A percentile compares a stretch with the other conserved stretches of the same genome.
Conservation (phyloP, 495 filamentous ascomycete species). For the Geoglossum glabrum region DNA sequence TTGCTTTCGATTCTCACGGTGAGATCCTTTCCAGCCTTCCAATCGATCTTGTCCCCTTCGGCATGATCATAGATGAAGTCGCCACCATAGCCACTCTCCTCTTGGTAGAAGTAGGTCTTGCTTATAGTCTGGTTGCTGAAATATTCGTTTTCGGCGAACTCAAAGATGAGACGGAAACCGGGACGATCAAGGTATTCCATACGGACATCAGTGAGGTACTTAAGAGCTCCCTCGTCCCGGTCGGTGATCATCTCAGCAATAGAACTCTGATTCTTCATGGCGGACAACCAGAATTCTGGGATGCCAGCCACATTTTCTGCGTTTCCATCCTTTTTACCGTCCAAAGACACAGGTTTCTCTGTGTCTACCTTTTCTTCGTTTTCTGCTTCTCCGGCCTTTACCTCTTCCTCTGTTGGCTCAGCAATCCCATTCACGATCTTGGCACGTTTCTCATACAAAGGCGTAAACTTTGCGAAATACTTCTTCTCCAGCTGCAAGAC, state of each 20-base stretch:
- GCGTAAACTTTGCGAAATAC: slow-evolving; percentile 96
- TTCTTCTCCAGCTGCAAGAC: slow-evolving; percentile 96
- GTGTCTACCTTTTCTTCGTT: slow-evolving; percentile 45
- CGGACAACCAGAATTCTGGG: slow-evolving; percentile 97
- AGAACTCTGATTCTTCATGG: slow-evolving; percentile 98
- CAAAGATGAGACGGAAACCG: slow-evolving; percentile 94
- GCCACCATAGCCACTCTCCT: slow-evolving; percentile 92
- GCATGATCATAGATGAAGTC: slow-evolving; percentile 99
- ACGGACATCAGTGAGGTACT: slow-evolving; percentile 78
- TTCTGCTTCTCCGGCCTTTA: slow-evolving; percentile 69
- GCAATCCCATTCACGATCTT: slow-evolving; percentile 73
- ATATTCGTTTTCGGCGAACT: slow-evolving; percentile 84
- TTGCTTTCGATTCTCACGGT: slow-evolving; percentile 92
- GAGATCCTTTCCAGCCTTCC: slow-evolving; percentile 82
- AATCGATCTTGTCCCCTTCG: slow-evolving; percentile 93
- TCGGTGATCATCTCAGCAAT: slow-evolving; percentile 97
- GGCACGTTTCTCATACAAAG: slow-evolving; percentile 87
- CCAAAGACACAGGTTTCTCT: slow-evolving; percentile 25
- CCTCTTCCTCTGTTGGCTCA: slow-evolving; percentile 72
- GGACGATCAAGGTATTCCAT: slow-evolving; percentile 98
- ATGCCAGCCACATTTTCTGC: slow-evolving; percentile 44
- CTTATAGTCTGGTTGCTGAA: slow-evolving; percentile 94
- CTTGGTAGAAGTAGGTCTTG: slow-evolving; percentile 99
- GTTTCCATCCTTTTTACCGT: slow-evolving; percentile 30
- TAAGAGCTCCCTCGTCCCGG: slow-evolving; percentile 80